Evolutionary conservation across 2,329 filamentous ascomycete genomes (phyloP).

Genomic region (Domatiomyces globalis): DNA sequence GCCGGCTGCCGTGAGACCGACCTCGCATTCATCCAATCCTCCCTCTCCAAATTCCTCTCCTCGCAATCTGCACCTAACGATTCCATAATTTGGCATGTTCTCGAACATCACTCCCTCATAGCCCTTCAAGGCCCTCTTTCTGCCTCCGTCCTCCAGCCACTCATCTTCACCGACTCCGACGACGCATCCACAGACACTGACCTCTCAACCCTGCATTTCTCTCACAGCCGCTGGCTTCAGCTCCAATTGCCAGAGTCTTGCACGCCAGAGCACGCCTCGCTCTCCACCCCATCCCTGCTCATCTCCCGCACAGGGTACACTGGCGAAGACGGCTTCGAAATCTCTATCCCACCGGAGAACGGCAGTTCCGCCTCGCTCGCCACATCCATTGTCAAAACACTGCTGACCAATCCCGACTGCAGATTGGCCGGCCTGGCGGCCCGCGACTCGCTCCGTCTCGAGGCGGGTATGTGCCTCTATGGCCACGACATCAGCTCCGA

Average conservation of each 20-base stretch:
- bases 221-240: slow-evolving; percentile 53
- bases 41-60: slow-evolving; percentile 49
- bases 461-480: slow-evolving; percentile 98
- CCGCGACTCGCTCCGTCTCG: slow-evolving; percentile 78
- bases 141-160: slow-evolving; percentile 50
- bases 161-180: slow-evolving; percentile 40
- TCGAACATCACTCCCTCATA: slow-evolving; percentile 62
- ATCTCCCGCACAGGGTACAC: slow-evolving; percentile 89
- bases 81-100: slow-evolving; percentile 53
- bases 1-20: slow-evolving; percentile 86
- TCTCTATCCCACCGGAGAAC: slow-evolving; percentile 60
- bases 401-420: slow-evolving; percentile 52
- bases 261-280: slow-evolving; percentile 27
- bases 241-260: slow-evolving; percentile 40
- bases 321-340: slow-evolving; percentile 95
- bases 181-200: slow-evolving; percentile 31
- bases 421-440: slow-evolving; percentile 80
- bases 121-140: slow-evolving; percentile 80
- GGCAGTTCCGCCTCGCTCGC: slow-evolving; percentile 37
- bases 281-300: slow-evolving; percentile 43
- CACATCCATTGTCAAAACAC: slow-evolving; percentile 47
- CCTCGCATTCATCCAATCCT: slow-evolving; percentile 55
- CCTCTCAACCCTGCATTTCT: slow-evolving; percentile 65
- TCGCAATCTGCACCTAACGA: slow-evolving; percentile 33
- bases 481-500: slow-evolving; percentile 87